These are phyloP conservation scores for Phytophthora pseudosyringae DNA, from an alignment of 352 stramenopile genomes.

Conservation along the genomic window DNA sequence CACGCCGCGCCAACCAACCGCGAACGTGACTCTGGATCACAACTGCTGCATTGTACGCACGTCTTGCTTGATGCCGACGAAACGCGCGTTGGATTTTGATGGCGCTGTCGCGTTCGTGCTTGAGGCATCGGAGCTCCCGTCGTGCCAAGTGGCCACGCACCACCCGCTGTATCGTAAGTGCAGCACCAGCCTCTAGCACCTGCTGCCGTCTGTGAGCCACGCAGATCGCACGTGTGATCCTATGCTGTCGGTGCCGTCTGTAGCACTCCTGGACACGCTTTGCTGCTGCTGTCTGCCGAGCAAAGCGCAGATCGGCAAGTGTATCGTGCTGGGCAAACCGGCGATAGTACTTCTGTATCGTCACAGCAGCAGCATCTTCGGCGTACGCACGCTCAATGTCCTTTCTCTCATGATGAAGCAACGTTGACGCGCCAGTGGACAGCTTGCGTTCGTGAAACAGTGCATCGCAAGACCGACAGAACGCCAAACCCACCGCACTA, in stretches of 20 bases:
- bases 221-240: slow-evolving; percentile 42
- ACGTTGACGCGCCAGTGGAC: slow-evolving; percentile 8
- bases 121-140: slow-evolving; percentile 9
- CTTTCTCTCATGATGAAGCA: slow-evolving; percentile 24
- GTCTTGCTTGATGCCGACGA: slow-evolving; percentile 29
- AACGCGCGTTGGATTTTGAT: slow-evolving; percentile 49
- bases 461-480: slow-evolving; percentile 56
- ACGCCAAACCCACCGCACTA: slow-evolving; percentile 20
- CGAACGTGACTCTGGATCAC: slow-evolving; percentile 49
- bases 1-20: slow-evolving; percentile 24
- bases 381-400: slow-evolving; percentile 34
- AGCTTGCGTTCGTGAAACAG: slow-evolving; percentile 39
- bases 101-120: slow-evolving; percentile 30
- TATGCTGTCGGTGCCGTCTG: slow-evolving; percentile 37
- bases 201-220: slow-evolving; percentile 34
- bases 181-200: slow-evolving; percentile 25
- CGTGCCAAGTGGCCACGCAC: slow-evolving; percentile 42
- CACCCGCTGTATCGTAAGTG: slow-evolving; percentile 38
- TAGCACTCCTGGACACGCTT: slow-evolving; percentile 50
- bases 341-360: slow-evolving; percentile 52
- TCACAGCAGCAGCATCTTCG: slow-evolving; percentile 39
- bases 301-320: slow-evolving; percentile 28
- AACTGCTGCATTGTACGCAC: slow-evolving; percentile 39
- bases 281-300: slow-evolving; percentile 32
- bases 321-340: slow-evolving; percentile 50